Percentiles rank a stretch among this genome's conserved stretches.
Evolutionary conservation across 371 early-diverging fungal species (phyloP).

Genomic region (Batrachochytrium dendrobatidis): DNA sequence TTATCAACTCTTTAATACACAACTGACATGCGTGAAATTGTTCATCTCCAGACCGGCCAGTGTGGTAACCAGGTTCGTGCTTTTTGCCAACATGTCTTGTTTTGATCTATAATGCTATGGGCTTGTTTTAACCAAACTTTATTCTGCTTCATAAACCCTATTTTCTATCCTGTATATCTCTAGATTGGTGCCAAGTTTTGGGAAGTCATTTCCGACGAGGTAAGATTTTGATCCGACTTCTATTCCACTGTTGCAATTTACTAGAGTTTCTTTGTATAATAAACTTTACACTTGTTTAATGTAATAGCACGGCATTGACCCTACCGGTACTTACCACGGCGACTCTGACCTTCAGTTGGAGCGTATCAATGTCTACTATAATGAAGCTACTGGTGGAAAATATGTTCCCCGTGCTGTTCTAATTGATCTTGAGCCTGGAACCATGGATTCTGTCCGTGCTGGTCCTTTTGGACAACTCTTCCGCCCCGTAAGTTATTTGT

Average conservation of each 20-base stretch:
- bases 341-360: slow-evolving; percentile 89
- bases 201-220: slow-evolving; percentile 71
- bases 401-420: slow-evolving; percentile 92
- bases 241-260: no score
- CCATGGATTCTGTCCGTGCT: slow-evolving; percentile 88
- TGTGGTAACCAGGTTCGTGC: slow-evolving; percentile 29
- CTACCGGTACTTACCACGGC: slow-evolving; percentile 57
- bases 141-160: no score
- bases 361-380: slow-evolving; percentile 97
- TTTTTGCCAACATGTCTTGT: no score
- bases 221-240: slow-evolving; percentile 18
- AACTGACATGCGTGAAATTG: slow-evolving; percentile 99
- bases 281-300: no score
- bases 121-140: no score
- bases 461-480: slow-evolving; percentile 54
- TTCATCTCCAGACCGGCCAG: slow-evolving; percentile 98
- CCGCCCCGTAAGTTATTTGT: slow-evolving; percentile 49
- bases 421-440: slow-evolving; percentile 98
- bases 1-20: no score
- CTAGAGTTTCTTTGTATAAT: no score
- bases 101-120: no score
- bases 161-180: not conserved
- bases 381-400: slow-evolving; percentile 64
- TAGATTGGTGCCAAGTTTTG: slow-evolving; percentile 74
- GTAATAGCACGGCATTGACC: slow-evolving; percentile 61